Evolutionary conservation across 1,284 basidiomycete genomes (phyloP), one percentile per base, ranked within the genome.

Genomic region (Leccinum griseonigrum): DNA sequence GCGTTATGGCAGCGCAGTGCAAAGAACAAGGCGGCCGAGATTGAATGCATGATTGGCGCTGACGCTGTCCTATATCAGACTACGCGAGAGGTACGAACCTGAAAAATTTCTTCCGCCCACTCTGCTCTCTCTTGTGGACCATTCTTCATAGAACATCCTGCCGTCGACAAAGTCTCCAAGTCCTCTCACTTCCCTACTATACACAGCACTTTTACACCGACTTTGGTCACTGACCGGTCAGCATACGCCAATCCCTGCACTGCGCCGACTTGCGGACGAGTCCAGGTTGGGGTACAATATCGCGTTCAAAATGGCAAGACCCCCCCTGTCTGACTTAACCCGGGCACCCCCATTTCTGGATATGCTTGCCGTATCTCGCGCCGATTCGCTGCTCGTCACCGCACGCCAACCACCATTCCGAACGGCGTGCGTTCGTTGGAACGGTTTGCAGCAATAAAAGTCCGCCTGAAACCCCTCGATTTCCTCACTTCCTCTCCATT

Each of bases 401-500:
- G n/a, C n/a, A 16, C 32, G 53, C 58, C 31, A 13, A 7, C 3
- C 4, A 59, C 58, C 1, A 0, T 56, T 62, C 61, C 52, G 5
- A 22, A 10, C 31, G 26, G 18, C 32, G 57, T 11, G 31, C 7
- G 3, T n/a, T 1, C 32, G 54, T 59, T 68, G 69, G 69, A 46
- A 46, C 31, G 59, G 11, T 26, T 4, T 43, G 38, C 1, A 7
- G 4, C 9, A 3, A 3, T 48, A 63, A 4, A 60, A 69, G 59
- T 32, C 3, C 0, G 3, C 3, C 28, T 1, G 0, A 14, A 26
- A 1, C 29, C 0, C 8, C 3, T 38, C 32, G 0, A 7, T 0
- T 10, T 26, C 8, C 11, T 14, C 4, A 0, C 4, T 2, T 18
- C 46, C 5, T 32, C 38, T 6, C 4, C 6, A 57, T 62, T 46